phyloP scores from a whole-genome alignment of 768 basidiomycete species.

The Tricholoma terreum region DNA sequence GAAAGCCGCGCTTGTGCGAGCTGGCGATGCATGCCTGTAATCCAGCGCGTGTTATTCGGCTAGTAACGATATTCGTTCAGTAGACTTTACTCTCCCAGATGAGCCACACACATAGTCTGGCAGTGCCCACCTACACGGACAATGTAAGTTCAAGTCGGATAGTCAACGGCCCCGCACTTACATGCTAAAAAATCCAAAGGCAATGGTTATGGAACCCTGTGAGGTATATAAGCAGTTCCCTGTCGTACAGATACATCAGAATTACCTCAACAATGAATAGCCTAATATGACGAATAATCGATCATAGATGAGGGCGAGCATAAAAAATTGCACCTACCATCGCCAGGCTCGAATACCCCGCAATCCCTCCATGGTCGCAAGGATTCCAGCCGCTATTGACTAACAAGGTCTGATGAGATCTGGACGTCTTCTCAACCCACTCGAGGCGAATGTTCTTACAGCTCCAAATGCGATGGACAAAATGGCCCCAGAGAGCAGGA shows the following conservation, averaged over 20 bases:
- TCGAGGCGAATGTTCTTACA: constrained; percentile 35
- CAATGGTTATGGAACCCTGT: constrained; percentile 63
- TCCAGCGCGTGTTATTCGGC: constrained; percentile 64
- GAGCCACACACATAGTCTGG: constrained; percentile 53
- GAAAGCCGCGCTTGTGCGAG: constrained; percentile 66
- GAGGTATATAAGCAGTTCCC: not conserved
- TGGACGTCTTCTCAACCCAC: not conserved
- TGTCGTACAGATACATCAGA: constrained; percentile 36
- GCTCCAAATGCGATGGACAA: constrained; percentile 68
- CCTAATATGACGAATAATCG: constrained; percentile 32
- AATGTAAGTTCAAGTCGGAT: not conserved
- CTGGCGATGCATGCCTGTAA: constrained; percentile 44
- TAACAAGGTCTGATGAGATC: constrained; percentile 26
- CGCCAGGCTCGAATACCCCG: constrained; percentile 68
- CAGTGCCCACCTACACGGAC: constrained; percentile 44
- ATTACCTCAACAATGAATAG: constrained; percentile 71
- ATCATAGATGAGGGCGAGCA: not conserved
- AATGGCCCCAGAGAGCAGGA: constrained; percentile 57
- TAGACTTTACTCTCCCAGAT: not conserved
- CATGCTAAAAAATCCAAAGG: constrained; percentile 54
- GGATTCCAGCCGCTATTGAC: constrained; percentile 74
- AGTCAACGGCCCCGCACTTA: constrained; percentile 21
- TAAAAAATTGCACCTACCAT: constrained; percentile 41
- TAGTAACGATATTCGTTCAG: constrained; percentile 17
- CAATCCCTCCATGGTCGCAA: constrained; percentile 64